phyloP scores from a whole-genome alignment of 106 monocot genomes.

The Iris macrosiphon region DNA sequence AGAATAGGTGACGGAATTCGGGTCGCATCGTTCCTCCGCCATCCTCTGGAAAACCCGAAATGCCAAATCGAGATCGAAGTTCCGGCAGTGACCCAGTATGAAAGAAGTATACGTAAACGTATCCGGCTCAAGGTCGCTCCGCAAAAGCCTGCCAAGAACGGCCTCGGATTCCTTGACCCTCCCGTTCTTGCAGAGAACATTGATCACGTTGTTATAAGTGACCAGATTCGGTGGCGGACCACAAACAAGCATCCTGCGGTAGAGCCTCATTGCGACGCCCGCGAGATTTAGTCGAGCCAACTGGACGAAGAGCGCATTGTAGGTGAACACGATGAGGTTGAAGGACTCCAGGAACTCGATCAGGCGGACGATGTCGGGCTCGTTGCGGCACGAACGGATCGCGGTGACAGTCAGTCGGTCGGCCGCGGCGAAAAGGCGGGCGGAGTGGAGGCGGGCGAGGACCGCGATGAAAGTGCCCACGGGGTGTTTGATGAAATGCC shows the following conservation, averaged over 20 bases:
- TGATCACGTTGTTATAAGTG: slow-evolving; percentile 53
- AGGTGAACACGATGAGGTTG: slow-evolving; percentile 19
- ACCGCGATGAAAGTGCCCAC: slow-evolving; percentile 26
- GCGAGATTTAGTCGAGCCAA: slow-evolving; percentile 44
- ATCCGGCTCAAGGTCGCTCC: slow-evolving; percentile 39
- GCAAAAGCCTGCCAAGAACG: slow-evolving; percentile 35
- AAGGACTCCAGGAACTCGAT: slow-evolving; percentile 36
- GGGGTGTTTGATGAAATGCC: slow-evolving; percentile 41
- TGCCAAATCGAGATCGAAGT: slow-evolving; percentile 39
- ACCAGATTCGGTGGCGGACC: slow-evolving; percentile 28
- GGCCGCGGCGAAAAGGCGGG: slow-evolving; percentile 16
- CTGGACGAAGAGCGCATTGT: slow-evolving; percentile 51
- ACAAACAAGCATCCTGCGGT: slow-evolving; percentile 23
- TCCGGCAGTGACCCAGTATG: slow-evolving; percentile 65
- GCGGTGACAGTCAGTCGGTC: slow-evolving; percentile 29
- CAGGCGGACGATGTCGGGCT: slow-evolving; percentile 23
- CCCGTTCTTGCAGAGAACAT: slow-evolving; percentile 63
- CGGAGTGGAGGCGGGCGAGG: slow-evolving; percentile 36
- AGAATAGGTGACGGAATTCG: slow-evolving; percentile 59
- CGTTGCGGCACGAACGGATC: slow-evolving; percentile 32
- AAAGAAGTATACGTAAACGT: slow-evolving; percentile 76
- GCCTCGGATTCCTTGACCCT: slow-evolving; percentile 33
- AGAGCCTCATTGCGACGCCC: slow-evolving; percentile 24
- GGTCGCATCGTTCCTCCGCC: slow-evolving; percentile 42
- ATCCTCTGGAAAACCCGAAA: slow-evolving; percentile 55